Percentiles rank a stretch among this genome's conserved stretches.
Conservation (phyloP, 83 land plant species). For the Isoetes engelmannii region DNA sequence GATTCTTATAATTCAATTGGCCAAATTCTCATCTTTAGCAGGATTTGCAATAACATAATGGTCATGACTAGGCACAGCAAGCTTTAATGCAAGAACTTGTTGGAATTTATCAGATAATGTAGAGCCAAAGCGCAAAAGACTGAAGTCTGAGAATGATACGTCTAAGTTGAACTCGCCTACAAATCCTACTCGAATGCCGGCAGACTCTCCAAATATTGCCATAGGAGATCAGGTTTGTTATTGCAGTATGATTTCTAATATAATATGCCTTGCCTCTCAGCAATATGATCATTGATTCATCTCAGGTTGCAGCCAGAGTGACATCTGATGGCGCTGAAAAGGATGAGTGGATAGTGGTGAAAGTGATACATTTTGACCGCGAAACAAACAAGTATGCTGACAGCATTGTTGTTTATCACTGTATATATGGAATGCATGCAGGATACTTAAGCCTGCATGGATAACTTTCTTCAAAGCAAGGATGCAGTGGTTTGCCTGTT, state of each 20-base stretch:
- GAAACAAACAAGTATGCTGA: conserved; percentile 82
- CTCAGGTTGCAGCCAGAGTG: conserved; percentile 94
- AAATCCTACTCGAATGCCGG: conserved; percentile 39
- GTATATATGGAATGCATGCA: too few relatives aligned
- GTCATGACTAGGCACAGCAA: too few relatives aligned
- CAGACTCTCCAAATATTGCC: conserved; percentile 43
- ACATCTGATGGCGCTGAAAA: conserved; percentile 75
- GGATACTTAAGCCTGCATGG: too few relatives aligned
- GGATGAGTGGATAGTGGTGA: conserved; percentile 93
- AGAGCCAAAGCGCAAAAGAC: conserved; percentile 75
- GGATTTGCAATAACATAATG: too few relatives aligned
- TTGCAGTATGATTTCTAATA: neutral
- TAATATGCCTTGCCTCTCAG: neutral
- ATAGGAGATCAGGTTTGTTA: conserved; percentile 75
- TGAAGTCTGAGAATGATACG: conserved; percentile 70
- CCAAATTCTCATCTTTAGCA: too few relatives aligned
- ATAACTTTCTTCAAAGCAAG: too few relatives aligned
- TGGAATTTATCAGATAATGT: conserved; percentile 51
- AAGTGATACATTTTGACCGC: conserved; percentile 73
- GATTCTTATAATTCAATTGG: too few relatives aligned
- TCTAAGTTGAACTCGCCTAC: conserved; percentile 48
- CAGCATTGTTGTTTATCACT: too few relatives aligned
- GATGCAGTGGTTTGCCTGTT: too few relatives aligned
- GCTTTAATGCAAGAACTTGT: too few relatives aligned
- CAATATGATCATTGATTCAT: neutral